These are phyloP conservation scores for Wallacemonas sp. DNA, from an alignment of 208 protist genomes.

Conservation along the genomic window DNA sequence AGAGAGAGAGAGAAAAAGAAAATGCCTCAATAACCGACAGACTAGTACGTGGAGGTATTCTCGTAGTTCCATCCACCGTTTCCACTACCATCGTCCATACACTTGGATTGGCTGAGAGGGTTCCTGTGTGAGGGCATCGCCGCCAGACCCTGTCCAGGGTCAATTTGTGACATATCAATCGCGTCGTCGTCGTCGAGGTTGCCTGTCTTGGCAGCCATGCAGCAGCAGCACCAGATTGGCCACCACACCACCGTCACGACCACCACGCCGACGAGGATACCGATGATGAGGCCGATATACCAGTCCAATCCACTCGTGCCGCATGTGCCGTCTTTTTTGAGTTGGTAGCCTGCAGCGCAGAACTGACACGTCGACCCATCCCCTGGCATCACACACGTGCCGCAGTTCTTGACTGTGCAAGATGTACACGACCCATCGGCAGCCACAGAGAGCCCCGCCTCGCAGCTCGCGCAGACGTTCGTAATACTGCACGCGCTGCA, in stretches of 20 bases:
- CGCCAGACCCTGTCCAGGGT: background rate
- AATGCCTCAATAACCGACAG: background rate
- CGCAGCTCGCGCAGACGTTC: slow-evolving; percentile 1
- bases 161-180: background rate
- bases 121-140: no score
- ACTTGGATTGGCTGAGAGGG: no score
- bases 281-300: slow-evolving; percentile 6
- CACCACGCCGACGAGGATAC: slow-evolving; percentile 1
- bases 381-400: background rate
- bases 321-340: background rate
- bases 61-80: background rate
- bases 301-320: background rate
- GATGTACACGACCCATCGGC: background rate
- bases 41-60: background rate
- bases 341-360: background rate
- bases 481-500: slow-evolving; percentile 5
- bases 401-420: background rate
- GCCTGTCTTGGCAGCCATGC: slow-evolving; percentile 4
- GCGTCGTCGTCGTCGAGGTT: slow-evolving; percentile 12
- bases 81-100: background rate
- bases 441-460: background rate
- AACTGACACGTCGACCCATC: slow-evolving; percentile 2
- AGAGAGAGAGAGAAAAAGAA: background rate
- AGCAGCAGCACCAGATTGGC: slow-evolving; percentile 16
- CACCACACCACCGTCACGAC: slow-evolving; percentile 9